Evolutionary conservation across 2,329 filamentous ascomycete genomes (phyloP), one percentile per base, ranked within the genome.

Genomic region (Sordariomycetes sp.): DNA sequence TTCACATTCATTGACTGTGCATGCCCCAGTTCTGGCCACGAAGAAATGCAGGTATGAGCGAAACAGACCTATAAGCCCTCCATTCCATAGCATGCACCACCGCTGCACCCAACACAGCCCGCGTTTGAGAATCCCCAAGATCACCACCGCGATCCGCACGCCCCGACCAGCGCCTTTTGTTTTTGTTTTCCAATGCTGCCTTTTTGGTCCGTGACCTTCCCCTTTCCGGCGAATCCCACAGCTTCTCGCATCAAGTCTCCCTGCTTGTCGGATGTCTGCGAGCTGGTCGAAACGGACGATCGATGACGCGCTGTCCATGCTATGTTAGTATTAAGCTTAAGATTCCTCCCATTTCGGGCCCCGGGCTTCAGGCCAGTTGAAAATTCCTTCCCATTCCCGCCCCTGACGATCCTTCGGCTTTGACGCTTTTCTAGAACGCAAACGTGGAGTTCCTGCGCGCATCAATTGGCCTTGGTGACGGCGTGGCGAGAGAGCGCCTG

Each of bases 71-170:
- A 53, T 51, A 34, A 58, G 28, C 16, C 32, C n/a, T 16, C 5
- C 3, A 25, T 22, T 3, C n/a, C 46, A 50, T 50, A 50, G 46
- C 46, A 50, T 50, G 12, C 46, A 14, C 20, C 20, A 14, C 20
- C 46, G n/a, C 12, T 6, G 16, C 37, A 35, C 20, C 34, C 56
- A 53, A 58, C 50, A 58, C 56, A 52, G 14, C 35, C n/a, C 32
- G 14, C 34, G 56, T 58, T 53, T 53, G 56, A 57, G 37, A 43
- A 50, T 3, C 56, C n/a, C 22, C 56, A 25, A 22, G 35, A 58
- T 53, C 56, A 53, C 32, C 56, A 28, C 12, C 48, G 34, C 11
- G 50, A 54, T 58, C 50, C 18, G 20, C 56, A 12, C 43, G n/a
- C 8, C 46, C 46, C 20, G 8, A 22, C 46, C n/a, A 50, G n/a